phyloP scores from a whole-genome alignment of 805 yeast species.

The Maudiozyma saulgeensis region DNA sequence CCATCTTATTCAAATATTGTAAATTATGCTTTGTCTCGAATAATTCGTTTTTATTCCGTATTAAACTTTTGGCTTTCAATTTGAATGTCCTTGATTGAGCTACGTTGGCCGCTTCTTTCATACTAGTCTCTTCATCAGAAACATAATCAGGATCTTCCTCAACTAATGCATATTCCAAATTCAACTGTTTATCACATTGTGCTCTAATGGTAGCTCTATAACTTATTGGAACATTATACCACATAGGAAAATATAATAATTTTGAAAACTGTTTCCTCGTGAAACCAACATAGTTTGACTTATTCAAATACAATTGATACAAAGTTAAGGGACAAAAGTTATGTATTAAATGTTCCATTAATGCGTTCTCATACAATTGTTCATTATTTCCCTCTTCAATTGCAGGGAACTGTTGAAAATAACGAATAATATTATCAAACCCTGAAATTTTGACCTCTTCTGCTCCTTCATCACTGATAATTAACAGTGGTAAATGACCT shows the following conservation, averaged over 20 bases:
- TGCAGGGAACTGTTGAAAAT: constrained; percentile 11
- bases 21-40: constrained; percentile 15
- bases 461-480: constrained; percentile 8
- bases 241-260: constrained; percentile 62
- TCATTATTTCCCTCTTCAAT: constrained; percentile 12
- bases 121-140: constrained; percentile 6
- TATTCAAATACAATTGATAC: constrained; percentile 48
- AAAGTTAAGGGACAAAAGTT: constrained; percentile 41
- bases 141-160: constrained; percentile 14
- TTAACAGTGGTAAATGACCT: constrained; percentile 42
- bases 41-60: constrained; percentile 13
- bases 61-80: constrained; percentile 17
- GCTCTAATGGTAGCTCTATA: constrained; percentile 12
- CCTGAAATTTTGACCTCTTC: constrained; percentile 30
- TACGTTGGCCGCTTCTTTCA: constrained; percentile 9
- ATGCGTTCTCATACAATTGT: constrained; percentile 36
- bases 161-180: constrained; percentile 9
- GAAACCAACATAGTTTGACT: constrained; percentile 48
- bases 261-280: constrained; percentile 46
- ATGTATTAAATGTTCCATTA: constrained; percentile 34
- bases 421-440: constrained; percentile 32
- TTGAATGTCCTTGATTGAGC: constrained; percentile 25
- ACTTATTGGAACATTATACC: constrained; percentile 51
- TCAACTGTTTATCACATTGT: constrained; percentile 13
- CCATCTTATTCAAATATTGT: constrained; percentile 12